phyloP scores from a whole-genome alignment of 129 eudicot genomes.

The Kitagawia praeruptora region DNA sequence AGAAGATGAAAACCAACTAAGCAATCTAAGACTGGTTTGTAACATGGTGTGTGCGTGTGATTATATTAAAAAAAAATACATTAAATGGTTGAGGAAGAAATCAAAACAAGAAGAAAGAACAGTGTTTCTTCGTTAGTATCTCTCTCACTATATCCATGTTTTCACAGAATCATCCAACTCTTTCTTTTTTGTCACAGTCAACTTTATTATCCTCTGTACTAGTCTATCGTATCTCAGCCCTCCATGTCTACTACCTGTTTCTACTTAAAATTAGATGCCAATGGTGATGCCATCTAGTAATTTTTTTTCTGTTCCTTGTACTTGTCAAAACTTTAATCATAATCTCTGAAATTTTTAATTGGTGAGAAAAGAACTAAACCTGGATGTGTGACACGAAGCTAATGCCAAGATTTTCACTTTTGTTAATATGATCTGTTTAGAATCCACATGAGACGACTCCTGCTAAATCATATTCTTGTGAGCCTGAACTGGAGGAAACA shows the following conservation, averaged over 20 bases:
- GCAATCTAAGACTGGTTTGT: not conserved
- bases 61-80: too few species aligned
- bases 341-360: too few species aligned
- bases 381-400: too few species aligned
- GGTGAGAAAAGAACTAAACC: not conserved
- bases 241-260: not conserved
- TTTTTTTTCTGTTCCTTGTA: too few species aligned
- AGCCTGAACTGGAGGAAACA: too few species aligned
- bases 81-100: not conserved
- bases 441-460: too few species aligned
- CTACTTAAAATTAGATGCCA: not conserved
- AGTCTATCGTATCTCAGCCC: not conserved
- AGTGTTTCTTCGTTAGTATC: not conserved
- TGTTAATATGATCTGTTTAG: too few species aligned
- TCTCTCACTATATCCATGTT: not conserved
- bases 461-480: too few species aligned
- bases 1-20: not conserved
- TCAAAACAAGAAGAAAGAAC: not conserved
- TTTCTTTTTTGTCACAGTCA: not conserved
- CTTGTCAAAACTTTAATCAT: not conserved
- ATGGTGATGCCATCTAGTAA: not conserved
- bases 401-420: too few species aligned
- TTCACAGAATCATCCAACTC: not conserved
- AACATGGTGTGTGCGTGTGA: not conserved
- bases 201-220: not conserved